A percentile compares a stretch with the other conserved stretches of the same genome.
These are phyloP conservation scores for Styphnolobium japonicum DNA, from an alignment of 306 rosid genomes.

Conservation along the genomic window DNA sequence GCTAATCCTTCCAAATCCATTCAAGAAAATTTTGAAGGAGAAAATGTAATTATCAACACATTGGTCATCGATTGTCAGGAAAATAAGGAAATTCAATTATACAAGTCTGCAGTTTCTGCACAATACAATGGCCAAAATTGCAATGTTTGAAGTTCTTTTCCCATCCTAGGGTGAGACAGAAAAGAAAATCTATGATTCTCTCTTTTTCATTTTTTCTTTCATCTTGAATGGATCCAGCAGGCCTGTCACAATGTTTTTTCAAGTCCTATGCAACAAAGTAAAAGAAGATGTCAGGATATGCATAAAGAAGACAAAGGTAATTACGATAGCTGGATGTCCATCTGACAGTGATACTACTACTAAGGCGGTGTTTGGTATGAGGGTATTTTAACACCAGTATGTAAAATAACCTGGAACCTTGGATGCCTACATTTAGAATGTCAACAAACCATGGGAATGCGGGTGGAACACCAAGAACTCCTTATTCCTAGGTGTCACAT, in stretches of 20 bases:
- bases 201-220: constrained; percentile 25
- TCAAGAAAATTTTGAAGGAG: not conserved
- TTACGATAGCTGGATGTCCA: constrained; percentile 14
- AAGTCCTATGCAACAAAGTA: constrained; percentile 71
- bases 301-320: constrained; percentile 27
- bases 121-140: constrained; percentile 37
- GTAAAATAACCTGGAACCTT: not conserved
- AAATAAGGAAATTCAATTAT: constrained; percentile 20
- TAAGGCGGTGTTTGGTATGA: not conserved
- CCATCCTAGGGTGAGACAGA: constrained; percentile 32
- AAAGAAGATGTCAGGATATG: constrained; percentile 52
- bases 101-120: constrained; percentile 28
- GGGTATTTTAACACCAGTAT: not conserved
- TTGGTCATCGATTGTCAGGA: not conserved
- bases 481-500: not conserved
- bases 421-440: not conserved
- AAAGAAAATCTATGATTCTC: constrained; percentile 37
- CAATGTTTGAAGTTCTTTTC: constrained; percentile 35
- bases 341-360: not conserved
- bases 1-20: not conserved
- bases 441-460: not conserved
- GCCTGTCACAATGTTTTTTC: constrained; percentile 82
- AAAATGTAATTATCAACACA: not conserved
- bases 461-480: not conserved
- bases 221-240: constrained; percentile 50